Evolutionary conservation across 208 protist genomes (phyloP), one percentile per base, ranked within the genome.

Genomic region (Trypanosoma avium): DNA sequence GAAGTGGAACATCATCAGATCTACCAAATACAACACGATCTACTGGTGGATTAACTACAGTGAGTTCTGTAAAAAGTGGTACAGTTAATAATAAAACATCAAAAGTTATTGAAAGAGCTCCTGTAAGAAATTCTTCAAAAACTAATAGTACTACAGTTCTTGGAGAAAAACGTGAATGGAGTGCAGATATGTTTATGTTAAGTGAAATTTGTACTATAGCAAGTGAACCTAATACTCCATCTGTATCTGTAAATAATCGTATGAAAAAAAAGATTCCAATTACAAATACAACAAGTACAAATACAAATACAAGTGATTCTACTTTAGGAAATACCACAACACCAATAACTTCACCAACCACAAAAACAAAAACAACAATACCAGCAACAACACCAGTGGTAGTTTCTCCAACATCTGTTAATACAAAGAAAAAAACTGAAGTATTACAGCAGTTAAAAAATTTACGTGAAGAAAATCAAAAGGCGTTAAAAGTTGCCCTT

Each of bases 381-480:
- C 4, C 8, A n/a, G n/a, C n/a, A n/a, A n/a, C n/a, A n/a, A n/a
- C n/a, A n/a, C n/a, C n/a, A n/a, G n/a, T n/a, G n/a, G n/a, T n/a
- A n/a, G n/a, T n/a, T n/a, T n/a, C n/a, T n/a, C n/a, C n/a, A n/a
- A n/a, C n/a, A n/a, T 38, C 22, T 32, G 10, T 17, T 47, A 47
- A n/a, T 52, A 30, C 27, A 27, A 61, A 64, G 43, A 60, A 59
- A 45, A 67, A 70, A 29, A 36, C 17, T n/a, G 77, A 77, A 19
- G 29, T 82, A 26, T 54, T 92, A 10, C 61, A 56, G 3, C 74
- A 86, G 56, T 78, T 87, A 70, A 50, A 66, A 35, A 73, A 75
- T 8, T 55, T 92, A 72, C 76, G 75, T 17, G 73, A 84, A 29
- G 77, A 83, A 43, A 92, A 92, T 54, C 71, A 66, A 42, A 72